Evolutionary conservation across 108 stramenopile genomes (phyloP).

Genomic region (Poteriospumella lacustris): DNA sequence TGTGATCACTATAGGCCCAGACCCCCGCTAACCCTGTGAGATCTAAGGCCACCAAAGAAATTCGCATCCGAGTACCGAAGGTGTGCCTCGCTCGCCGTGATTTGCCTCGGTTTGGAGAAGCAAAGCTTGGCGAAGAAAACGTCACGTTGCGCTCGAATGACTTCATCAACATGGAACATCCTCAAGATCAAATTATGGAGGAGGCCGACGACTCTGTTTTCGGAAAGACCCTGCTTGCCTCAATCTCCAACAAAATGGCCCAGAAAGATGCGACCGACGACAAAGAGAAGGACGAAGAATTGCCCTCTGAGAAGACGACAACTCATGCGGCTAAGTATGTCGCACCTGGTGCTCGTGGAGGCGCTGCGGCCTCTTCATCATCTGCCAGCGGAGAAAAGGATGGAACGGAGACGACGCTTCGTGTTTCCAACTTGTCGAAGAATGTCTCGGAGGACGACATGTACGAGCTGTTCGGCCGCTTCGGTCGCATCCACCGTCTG

Average conservation of each 20-base stretch:
- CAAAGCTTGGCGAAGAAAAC: constrained; percentile 21
- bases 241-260: constrained; percentile 12
- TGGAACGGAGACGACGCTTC: constrained; percentile 86
- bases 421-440: constrained; percentile 95
- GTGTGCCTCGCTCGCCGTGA: neutral
- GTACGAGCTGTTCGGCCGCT: constrained; percentile 81
- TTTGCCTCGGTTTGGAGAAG: constrained; percentile 24
- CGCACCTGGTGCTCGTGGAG: constrained; percentile 1
- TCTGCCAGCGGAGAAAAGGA: constrained; percentile 39
- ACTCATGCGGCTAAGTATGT: no score
- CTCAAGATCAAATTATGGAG: constrained; percentile 3
- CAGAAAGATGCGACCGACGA: no score
- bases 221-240: neutral
- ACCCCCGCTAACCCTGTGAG: no score
- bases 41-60: no score
- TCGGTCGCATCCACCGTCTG: constrained; percentile 87
- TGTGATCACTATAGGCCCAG: no score
- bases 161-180: constrained; percentile 28
- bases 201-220: constrained; percentile 16
- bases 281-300: no score
- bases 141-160: constrained; percentile 15
- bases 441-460: constrained; percentile 91
- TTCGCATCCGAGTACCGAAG: neutral
- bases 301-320: no score
- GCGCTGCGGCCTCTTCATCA: neutral